These are phyloP conservation scores for Rhizopus arrhizus DNA, from an alignment of 371 early-diverging fungal genomes.

Conservation along the genomic window DNA sequence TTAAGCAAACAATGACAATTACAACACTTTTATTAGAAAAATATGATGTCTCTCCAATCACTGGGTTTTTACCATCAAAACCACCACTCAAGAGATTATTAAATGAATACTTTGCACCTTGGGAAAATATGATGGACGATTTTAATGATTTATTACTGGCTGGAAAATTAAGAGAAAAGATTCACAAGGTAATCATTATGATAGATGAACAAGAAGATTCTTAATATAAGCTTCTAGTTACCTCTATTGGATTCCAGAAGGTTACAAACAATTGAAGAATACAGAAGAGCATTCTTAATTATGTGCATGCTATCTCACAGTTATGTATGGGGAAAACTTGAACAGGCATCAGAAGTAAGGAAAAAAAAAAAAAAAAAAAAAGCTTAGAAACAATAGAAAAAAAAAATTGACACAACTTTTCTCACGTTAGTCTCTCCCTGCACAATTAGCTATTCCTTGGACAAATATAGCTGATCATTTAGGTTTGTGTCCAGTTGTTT, in stretches of 20 bases:
- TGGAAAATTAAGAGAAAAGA: conserved; percentile 70
- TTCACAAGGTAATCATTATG: conserved; percentile 63
- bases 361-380: neutral
- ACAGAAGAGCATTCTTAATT: conserved; percentile 84
- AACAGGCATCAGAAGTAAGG: conserved; percentile 70
- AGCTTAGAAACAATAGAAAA: neutral
- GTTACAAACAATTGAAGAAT: conserved; percentile 66
- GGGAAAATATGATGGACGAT: conserved; percentile 84
- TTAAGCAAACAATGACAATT: neutral
- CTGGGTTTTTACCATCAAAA: conserved; percentile 86
- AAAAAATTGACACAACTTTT: conserved; percentile 17
- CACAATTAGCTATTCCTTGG: conserved; percentile 86
- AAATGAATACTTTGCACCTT: conserved; percentile 80
- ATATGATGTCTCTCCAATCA: conserved; percentile 81
- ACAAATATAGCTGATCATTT: conserved; percentile 75
- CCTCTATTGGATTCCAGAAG: conserved; percentile 70
- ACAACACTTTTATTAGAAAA: conserved; percentile 58
- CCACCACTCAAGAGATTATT: conserved; percentile 76
- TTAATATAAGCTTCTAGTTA: conserved; percentile 51
- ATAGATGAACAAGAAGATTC: conserved; percentile 4
- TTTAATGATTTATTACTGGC: conserved; percentile 80
- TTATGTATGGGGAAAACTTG: conserved; percentile 90
- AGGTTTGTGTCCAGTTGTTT: conserved; percentile 84
- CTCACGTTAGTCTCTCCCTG: conserved; percentile 72
- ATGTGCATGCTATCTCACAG: conserved; percentile 88